phyloP scores from a whole-genome alignment of 1,284 basidiomycete genomes.

The Cryptococcus sp. region DNA sequence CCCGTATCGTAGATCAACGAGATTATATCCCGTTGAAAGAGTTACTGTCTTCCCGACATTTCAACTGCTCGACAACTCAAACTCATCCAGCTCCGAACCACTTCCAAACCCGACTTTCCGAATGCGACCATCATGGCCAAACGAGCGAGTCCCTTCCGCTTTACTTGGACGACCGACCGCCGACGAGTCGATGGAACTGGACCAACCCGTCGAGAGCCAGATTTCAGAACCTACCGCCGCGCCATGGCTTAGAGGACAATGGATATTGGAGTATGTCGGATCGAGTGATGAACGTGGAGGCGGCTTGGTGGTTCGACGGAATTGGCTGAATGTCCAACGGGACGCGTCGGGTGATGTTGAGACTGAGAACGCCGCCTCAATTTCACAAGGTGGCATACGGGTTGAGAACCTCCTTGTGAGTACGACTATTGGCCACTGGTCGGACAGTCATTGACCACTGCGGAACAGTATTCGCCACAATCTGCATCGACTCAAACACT shows the following conservation, averaged over 20 bases:
- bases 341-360: not conserved
- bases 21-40: slow-evolving; percentile 6
- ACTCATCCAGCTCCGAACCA: not conserved
- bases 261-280: slow-evolving; percentile 28
- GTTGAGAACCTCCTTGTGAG: slow-evolving; percentile 43
- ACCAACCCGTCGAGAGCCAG: not conserved
- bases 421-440: not conserved
- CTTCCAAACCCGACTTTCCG: slow-evolving; percentile 16
- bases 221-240: not conserved
- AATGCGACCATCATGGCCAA: slow-evolving; percentile 19
- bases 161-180: not conserved
- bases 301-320: slow-evolving; percentile 35
- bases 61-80: slow-evolving; percentile 6
- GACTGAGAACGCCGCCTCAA: slow-evolving; percentile 1
- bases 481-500: slow-evolving; percentile 1
- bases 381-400: slow-evolving; percentile 25
- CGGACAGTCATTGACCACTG: not conserved
- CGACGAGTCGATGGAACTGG: slow-evolving; percentile 1
- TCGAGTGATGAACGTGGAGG: slow-evolving; percentile 17
- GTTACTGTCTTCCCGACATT: slow-evolving; percentile 24
- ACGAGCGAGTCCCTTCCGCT: slow-evolving; percentile 21
- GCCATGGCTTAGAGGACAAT: slow-evolving; percentile 15
- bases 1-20: not conserved
- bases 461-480: slow-evolving; percentile 13
- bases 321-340: slow-evolving; percentile 25